Evolutionary conservation across 495 filamentous ascomycete genomes (phyloP).

Genomic region (Annulohypoxylon stygium): DNA sequence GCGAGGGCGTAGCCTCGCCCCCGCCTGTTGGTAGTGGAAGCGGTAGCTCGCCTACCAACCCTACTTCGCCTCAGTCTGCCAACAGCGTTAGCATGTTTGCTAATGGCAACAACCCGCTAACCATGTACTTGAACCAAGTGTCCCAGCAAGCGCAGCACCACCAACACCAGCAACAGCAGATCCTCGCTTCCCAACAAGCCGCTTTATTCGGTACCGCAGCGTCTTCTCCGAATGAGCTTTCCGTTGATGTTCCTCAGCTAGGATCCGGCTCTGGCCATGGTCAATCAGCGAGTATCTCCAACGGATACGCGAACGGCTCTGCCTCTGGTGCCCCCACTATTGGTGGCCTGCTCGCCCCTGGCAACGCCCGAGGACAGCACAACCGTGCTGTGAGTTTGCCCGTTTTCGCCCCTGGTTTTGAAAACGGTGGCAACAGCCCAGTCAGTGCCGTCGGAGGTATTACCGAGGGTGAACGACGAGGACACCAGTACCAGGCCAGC

Average conservation of each 20-base stretch:
- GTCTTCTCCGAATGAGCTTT: slow-evolving; percentile 66
- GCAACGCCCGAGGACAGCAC: slow-evolving; percentile 77
- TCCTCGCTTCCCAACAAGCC: slow-evolving; percentile 70
- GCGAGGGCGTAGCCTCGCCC: slow-evolving; percentile 76
- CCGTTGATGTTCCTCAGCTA: slow-evolving; percentile 67
- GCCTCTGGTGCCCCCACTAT: slow-evolving; percentile 74
- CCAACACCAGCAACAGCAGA: slow-evolving; percentile 76
- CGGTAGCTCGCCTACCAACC: slow-evolving; percentile 65
- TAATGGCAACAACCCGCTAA: slow-evolving; percentile 87
- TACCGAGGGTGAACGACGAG: slow-evolving; percentile 60
- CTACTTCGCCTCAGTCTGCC: slow-evolving; percentile 53
- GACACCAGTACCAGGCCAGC: slow-evolving; percentile 69
- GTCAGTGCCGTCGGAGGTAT: slow-evolving; percentile 58
- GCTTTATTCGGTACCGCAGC: slow-evolving; percentile 70
- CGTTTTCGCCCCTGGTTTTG: slow-evolving; percentile 66
- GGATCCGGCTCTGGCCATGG: slow-evolving; percentile 69
- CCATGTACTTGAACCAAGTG: slow-evolving; percentile 92
- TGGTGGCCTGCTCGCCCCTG: slow-evolving; percentile 80
- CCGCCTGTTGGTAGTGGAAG: slow-evolving; percentile 69
- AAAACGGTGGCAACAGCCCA: slow-evolving; percentile 64
- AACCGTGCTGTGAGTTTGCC: slow-evolving; percentile 88
- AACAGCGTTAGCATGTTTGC: slow-evolving; percentile 76
- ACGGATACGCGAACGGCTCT: slow-evolving; percentile 67
- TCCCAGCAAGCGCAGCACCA: slow-evolving; percentile 83
- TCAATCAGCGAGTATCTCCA: slow-evolving; percentile 71